Evolutionary conservation across 2,329 filamentous ascomycete genomes (phyloP).

Genomic region (Beauveria bassiana): DNA sequence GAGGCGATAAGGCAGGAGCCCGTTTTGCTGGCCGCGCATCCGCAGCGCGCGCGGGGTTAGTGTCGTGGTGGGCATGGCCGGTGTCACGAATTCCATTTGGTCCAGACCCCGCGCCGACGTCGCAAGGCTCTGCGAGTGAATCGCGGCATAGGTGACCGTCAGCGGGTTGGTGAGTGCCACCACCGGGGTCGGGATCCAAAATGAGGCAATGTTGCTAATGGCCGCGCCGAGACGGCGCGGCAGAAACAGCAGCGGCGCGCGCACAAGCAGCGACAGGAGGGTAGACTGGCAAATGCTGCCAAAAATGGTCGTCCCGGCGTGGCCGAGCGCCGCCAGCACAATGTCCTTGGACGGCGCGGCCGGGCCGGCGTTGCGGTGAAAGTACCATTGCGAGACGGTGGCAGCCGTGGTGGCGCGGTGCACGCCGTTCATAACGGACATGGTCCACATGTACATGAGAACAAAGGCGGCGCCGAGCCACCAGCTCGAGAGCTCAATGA

Average conservation of each 20-base stretch:
- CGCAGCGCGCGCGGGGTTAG: slow-evolving; percentile 49
- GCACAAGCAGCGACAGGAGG: slow-evolving; percentile 69
- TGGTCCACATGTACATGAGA: slow-evolving; percentile 90
- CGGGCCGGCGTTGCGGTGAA: slow-evolving; percentile 79
- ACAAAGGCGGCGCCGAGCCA: slow-evolving; percentile 92
- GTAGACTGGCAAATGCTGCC: slow-evolving; percentile 89
- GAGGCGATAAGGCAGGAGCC: slow-evolving; percentile 78
- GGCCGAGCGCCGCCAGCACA: slow-evolving; percentile 71
- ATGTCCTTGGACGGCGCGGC: slow-evolving; percentile 71
- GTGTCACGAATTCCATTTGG: slow-evolving; percentile 73
- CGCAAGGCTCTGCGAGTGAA: slow-evolving; percentile 79
- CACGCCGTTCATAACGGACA: slow-evolving; percentile 78
- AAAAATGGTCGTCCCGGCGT: slow-evolving; percentile 80
- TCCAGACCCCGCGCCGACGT: slow-evolving; percentile 71
- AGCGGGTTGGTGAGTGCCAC: slow-evolving; percentile 83
- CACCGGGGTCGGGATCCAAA: slow-evolving; percentile 77
- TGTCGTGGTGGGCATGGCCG: slow-evolving; percentile 66
- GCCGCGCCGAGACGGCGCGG: slow-evolving; percentile 60
- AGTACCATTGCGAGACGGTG: slow-evolving; percentile 98
- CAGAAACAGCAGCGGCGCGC: slow-evolving; percentile 77
- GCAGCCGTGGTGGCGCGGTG: slow-evolving; percentile 89
- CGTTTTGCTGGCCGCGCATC: slow-evolving; percentile 34
- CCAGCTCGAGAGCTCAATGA: slow-evolving; percentile 85
- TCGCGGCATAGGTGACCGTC: slow-evolving; percentile 85
- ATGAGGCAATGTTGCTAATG: slow-evolving; percentile 66